Percentiles rank a stretch among this genome's conserved stretches.
phyloP scores from a whole-genome alignment of 768 basidiomycete genomes.

The Gyrodon lividus region DNA sequence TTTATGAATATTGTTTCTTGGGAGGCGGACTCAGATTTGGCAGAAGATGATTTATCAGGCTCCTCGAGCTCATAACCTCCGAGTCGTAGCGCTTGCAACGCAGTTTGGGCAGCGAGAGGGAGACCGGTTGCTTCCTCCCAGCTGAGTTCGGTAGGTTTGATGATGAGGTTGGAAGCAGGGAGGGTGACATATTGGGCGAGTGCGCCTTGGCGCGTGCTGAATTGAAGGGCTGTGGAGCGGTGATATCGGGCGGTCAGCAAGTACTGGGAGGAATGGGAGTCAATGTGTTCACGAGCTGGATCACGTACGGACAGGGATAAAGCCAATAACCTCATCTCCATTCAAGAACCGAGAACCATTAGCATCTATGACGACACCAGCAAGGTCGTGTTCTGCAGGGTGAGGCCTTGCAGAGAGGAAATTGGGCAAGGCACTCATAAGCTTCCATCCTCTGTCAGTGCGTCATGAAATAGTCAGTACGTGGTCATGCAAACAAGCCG shows the following conservation, averaged over 20 bases:
- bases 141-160: slow-evolving; percentile 46
- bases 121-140: slow-evolving; percentile 62
- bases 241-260: neutral
- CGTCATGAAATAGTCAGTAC: neutral
- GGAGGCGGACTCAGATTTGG: neutral
- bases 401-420: slow-evolving; percentile 48
- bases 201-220: slow-evolving; percentile 48
- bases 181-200: slow-evolving; percentile 57
- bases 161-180: slow-evolving; percentile 21
- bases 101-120: slow-evolving; percentile 56
- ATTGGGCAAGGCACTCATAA: slow-evolving; percentile 49
- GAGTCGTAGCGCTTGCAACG: slow-evolving; percentile 52
- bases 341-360: slow-evolving; percentile 50
- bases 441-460: slow-evolving; percentile 53
- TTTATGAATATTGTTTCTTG: slow-evolving; percentile 64
- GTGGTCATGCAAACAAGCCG: too few species aligned
- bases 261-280: too few species aligned
- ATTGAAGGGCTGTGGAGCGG: slow-evolving; percentile 25
- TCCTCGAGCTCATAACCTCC: slow-evolving; percentile 46
- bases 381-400: slow-evolving; percentile 59
- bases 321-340: slow-evolving; percentile 69
- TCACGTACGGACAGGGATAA: slow-evolving; percentile 39
- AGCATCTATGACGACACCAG: slow-evolving; percentile 58
- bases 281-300: neutral
- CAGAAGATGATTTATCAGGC: neutral